phyloP scores from a whole-genome alignment of 2,329 filamentous ascomycete genomes.

The Cladorrhinum sp. region DNA sequence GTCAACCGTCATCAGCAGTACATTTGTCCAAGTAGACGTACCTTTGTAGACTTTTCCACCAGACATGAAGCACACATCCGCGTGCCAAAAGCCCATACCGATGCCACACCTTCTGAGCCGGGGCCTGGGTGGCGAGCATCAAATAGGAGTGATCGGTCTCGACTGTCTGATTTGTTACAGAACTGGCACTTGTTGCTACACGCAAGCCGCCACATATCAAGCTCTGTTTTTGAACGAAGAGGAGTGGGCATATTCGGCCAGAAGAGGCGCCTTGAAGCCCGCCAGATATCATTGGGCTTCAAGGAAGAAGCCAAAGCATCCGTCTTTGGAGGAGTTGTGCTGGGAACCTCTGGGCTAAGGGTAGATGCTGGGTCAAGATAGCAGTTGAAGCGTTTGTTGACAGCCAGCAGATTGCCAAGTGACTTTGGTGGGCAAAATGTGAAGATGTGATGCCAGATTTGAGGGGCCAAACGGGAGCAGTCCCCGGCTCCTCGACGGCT shows the following conservation, averaged over 20 bases:
- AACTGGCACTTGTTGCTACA: slow-evolving; percentile 64
- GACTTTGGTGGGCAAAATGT: slow-evolving; percentile 60
- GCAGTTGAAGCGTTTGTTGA: slow-evolving; percentile 64
- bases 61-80: slow-evolving; percentile 67
- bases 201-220: slow-evolving; percentile 73
- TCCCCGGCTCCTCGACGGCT: slow-evolving; percentile 12
- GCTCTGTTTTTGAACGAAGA: slow-evolving; percentile 61
- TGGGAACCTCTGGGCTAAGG: slow-evolving; percentile 26
- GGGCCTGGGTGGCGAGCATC: slow-evolving; percentile 59
- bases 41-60: slow-evolving; percentile 58
- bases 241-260: slow-evolving; percentile 68
- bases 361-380: slow-evolving; percentile 52
- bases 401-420: slow-evolving; percentile 62
- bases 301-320: slow-evolving; percentile 32
- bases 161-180: slow-evolving; percentile 49
- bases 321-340: slow-evolving; percentile 32
- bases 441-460: slow-evolving; percentile 70
- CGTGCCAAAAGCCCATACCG: slow-evolving; percentile 70
- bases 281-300: slow-evolving; percentile 68
- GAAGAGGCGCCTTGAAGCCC: slow-evolving; percentile 61
- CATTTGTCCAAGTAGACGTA: slow-evolving; percentile 36
- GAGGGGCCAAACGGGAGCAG: slow-evolving; percentile 47
- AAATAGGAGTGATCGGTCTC: slow-evolving; percentile 28
- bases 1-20: slow-evolving; percentile 11
- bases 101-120: slow-evolving; percentile 56